These are phyloP conservation scores for Blastomyces gilchristii DNA, from an alignment of 2,329 filamentous ascomycete species.

Conservation along the genomic window DNA sequence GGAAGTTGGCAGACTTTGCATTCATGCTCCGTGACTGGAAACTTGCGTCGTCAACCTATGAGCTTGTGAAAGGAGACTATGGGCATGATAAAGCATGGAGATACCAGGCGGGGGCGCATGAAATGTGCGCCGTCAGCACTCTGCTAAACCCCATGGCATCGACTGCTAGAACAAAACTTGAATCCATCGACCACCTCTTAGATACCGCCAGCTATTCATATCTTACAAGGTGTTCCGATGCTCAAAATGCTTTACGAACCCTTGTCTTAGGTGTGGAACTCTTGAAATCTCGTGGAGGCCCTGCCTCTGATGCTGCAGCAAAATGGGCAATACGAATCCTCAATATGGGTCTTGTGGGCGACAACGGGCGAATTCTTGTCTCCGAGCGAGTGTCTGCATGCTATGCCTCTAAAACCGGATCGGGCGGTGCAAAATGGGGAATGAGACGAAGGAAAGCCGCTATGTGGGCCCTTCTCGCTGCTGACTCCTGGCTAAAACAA, in stretches of 20 bases:
- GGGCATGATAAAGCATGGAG: conserved; percentile 94
- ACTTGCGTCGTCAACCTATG: conserved; percentile 81
- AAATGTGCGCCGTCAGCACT: conserved; percentile 83
- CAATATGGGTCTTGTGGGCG: conserved; percentile 64
- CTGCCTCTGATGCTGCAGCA: conserved; percentile 74
- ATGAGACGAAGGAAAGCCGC: conserved; percentile 72
- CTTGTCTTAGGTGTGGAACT: conserved; percentile 70
- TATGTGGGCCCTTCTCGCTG: conserved; percentile 74
- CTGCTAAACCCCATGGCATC: conserved; percentile 64
- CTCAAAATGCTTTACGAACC: conserved; percentile 71
- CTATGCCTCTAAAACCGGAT: conserved; percentile 62
- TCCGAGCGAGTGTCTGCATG: conserved; percentile 79
- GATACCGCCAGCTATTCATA: conserved; percentile 91
- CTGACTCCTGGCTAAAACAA: conserved; percentile 72
- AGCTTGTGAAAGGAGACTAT: conserved; percentile 79
- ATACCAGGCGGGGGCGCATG: conserved; percentile 84
- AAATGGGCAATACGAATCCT: conserved; percentile 73
- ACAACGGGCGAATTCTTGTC: conserved; percentile 68
- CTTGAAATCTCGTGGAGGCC: conserved; percentile 66
- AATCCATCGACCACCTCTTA: conserved; percentile 75
- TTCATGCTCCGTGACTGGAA: conserved; percentile 98
- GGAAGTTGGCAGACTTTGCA: conserved; percentile 85
- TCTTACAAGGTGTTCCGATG: conserved; percentile 67
- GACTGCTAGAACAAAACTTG: conserved; percentile 64
- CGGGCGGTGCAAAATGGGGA: conserved; percentile 58